A percentile compares a stretch with the other conserved stretches of the same genome.
Conservation (phyloP, 2,329 filamentous ascomycete genomes). For the Arthrobotrys sinensis region DNA sequence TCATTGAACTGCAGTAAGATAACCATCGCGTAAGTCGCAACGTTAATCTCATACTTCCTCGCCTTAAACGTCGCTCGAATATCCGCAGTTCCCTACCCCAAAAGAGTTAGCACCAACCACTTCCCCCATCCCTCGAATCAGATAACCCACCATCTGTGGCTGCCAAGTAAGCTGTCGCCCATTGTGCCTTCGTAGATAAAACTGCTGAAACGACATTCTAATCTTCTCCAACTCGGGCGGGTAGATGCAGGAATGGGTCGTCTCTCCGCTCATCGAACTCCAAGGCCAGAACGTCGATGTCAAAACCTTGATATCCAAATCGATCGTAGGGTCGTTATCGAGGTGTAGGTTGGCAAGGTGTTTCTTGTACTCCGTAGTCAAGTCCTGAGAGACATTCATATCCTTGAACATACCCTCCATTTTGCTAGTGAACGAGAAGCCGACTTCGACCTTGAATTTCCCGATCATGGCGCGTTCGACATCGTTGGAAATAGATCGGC, state of each 20-base stretch:
- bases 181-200: constrained; percentile 88
- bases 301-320: constrained; percentile 86
- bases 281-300: constrained; percentile 96
- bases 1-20: constrained; percentile 92
- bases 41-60: constrained; percentile 88
- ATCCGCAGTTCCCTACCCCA: constrained; percentile 76
- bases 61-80: constrained; percentile 84
- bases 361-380: constrained; percentile 82
- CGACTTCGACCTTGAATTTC: constrained; percentile 96
- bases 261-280: constrained; percentile 81
- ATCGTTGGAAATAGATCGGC: constrained; percentile 90
- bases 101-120: constrained; percentile 7
- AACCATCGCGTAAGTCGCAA: constrained; percentile 92
- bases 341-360: constrained; percentile 75
- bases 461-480: constrained; percentile 96
- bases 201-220: constrained; percentile 88
- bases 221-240: constrained; percentile 81
- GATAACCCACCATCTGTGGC: constrained; percentile 70
- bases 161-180: constrained; percentile 91
- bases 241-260: constrained; percentile 78
- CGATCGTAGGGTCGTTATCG: constrained; percentile 75
- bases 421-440: constrained; percentile 92
- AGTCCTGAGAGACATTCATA: constrained; percentile 87
- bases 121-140: not conserved
- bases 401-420: constrained; percentile 99